These are phyloP conservation scores for Diplotaxis tenuifolia DNA, from an alignment of 345 rosid species.

Conservation along the genomic window DNA sequence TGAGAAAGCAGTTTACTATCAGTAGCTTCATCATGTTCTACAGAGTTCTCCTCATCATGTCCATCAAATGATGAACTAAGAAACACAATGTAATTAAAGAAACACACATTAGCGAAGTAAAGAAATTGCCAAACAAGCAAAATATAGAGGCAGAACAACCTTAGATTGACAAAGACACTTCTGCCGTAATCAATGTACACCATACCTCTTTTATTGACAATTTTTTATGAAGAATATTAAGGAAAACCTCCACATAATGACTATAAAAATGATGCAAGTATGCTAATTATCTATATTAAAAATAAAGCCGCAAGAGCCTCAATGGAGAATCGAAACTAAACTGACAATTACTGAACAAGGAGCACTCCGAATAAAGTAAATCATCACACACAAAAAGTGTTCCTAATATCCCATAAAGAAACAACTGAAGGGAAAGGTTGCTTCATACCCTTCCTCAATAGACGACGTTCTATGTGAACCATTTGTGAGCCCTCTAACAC, in stretches of 20 bases:
- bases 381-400: not conserved
- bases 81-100: slow-evolving; percentile 23
- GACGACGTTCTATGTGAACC: slow-evolving; percentile 68
- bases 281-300: not conserved
- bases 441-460: slow-evolving; percentile 69
- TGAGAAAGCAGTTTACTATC: slow-evolving; percentile 54
- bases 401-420: slow-evolving; percentile 9
- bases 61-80: slow-evolving; percentile 84
- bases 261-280: slow-evolving; percentile 11
- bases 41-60: slow-evolving; percentile 67
- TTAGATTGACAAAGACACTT: slow-evolving; percentile 15
- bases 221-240: not conserved
- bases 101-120: slow-evolving; percentile 9
- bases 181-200: slow-evolving; percentile 20
- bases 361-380: slow-evolving; percentile 9
- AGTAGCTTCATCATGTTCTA: slow-evolving; percentile 61
- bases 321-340: slow-evolving; percentile 6
- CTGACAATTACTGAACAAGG: slow-evolving; percentile 3
- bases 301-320: slow-evolving; percentile 10
- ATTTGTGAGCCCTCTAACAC: slow-evolving; percentile 56
- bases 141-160: not conserved
- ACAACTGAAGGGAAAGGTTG: slow-evolving; percentile 19
- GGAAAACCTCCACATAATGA: slow-evolving; percentile 9
- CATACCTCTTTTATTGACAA: not conserved
- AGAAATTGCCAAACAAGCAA: slow-evolving; percentile 4